Evolutionary conservation across 1,139 yeast species (phyloP).

Genomic region (Saccharomyces hybrid): DNA sequence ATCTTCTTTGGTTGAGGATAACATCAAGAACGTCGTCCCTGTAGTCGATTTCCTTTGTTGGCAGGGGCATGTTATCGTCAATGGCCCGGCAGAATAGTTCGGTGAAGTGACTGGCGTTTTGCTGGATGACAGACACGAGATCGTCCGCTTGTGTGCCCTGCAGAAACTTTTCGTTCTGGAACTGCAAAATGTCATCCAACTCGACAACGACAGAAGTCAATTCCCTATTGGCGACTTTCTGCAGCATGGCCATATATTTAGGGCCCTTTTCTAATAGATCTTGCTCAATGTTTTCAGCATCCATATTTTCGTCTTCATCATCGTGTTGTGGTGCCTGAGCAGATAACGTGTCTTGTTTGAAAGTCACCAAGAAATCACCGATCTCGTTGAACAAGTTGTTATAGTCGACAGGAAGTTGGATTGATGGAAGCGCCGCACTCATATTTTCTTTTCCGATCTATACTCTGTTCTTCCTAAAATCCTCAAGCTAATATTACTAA

Average conservation of each 20-base stretch:
- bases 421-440: constrained; percentile 29
- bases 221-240: constrained; percentile 79
- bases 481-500: background rate
- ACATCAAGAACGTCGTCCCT: constrained; percentile 91
- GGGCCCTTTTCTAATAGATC: constrained; percentile 41
- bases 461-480: background rate
- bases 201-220: constrained; percentile 60
- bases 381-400: constrained; percentile 45
- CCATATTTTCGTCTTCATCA: constrained; percentile 23
- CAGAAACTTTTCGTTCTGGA: constrained; percentile 38
- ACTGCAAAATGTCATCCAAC: constrained; percentile 72
- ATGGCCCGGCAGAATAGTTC: constrained; percentile 70
- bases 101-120: constrained; percentile 69
- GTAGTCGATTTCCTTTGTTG: constrained; percentile 60
- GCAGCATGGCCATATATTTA: constrained; percentile 72
- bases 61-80: constrained; percentile 84
- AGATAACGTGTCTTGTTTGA: constrained; percentile 34
- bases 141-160: constrained; percentile 23
- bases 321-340: constrained; percentile 22
- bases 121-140: constrained; percentile 39
- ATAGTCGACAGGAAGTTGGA: constrained; percentile 58
- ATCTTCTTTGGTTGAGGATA: constrained; percentile 78
- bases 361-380: constrained; percentile 54
- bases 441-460: constrained; percentile 7
- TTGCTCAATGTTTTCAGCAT: constrained; percentile 11